A percentile compares a stretch with the other conserved stretches of the same genome.
These are phyloP conservation scores for Daldinia decipiens DNA, from an alignment of 495 filamentous ascomycete species.

Conservation along the genomic window DNA sequence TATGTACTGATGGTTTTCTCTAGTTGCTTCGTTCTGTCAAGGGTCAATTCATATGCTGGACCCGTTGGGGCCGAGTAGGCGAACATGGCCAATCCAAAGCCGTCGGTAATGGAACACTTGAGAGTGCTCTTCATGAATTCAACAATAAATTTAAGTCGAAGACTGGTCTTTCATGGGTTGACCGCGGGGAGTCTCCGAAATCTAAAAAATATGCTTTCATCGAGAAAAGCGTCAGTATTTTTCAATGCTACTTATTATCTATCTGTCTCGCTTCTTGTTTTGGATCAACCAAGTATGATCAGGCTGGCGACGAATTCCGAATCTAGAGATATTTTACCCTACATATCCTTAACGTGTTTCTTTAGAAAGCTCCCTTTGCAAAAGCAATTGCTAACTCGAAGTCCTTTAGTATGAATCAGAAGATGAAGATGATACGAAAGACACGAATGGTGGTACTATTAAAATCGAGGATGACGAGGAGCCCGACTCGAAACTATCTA, in stretches of 20 bases:
- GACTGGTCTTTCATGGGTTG: constrained; percentile 72
- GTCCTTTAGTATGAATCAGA: constrained; percentile 65
- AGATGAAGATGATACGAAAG: constrained; percentile 59
- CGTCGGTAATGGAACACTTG: constrained; percentile 55
- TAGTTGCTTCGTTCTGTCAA: constrained; percentile 51
- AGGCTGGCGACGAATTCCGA: neutral
- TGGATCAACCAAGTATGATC: neutral
- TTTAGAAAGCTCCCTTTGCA: neutral
- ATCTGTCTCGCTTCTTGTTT: neutral
- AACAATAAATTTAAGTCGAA: constrained; percentile 83
- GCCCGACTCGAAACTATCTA: constrained; percentile 64
- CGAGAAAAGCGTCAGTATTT: constrained; percentile 58
- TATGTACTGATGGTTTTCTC: constrained; percentile 26
- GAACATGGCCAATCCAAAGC: constrained; percentile 69
- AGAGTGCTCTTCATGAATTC: constrained; percentile 64
- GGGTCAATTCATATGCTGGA: constrained; percentile 65
- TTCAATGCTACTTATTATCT: neutral
- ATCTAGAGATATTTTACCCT: neutral
- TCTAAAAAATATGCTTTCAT: constrained; percentile 80
- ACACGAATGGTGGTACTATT: neutral
- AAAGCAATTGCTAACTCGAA: constrained; percentile 41
- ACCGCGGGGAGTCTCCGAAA: constrained; percentile 68
- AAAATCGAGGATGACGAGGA: constrained; percentile 51
- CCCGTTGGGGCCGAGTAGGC: constrained; percentile 82
- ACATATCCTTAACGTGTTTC: neutral